A percentile compares a stretch with the other conserved stretches of the same genome.
Evolutionary conservation across 2,329 filamentous ascomycete genomes (phyloP).

Genomic region (Colletotrichum kahawae): DNA sequence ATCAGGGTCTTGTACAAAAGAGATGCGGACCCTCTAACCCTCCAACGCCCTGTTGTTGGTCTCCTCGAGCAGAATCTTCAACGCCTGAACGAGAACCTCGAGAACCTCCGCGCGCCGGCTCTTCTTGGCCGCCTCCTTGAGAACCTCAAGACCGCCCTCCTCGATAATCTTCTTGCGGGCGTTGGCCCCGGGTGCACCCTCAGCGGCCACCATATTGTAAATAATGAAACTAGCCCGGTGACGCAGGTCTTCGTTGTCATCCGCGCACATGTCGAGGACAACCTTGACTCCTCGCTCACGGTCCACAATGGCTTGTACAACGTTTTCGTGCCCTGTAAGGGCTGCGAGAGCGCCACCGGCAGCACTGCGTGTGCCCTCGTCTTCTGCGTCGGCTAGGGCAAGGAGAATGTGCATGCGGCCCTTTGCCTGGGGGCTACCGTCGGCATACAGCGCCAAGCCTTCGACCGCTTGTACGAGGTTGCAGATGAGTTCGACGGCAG

Average conservation of each 20-base stretch:
- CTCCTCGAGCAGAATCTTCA: conserved; percentile 69
- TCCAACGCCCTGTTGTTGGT: conserved; percentile 5
- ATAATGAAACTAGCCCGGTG: conserved; percentile 79
- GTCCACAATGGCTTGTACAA: conserved; percentile 73
- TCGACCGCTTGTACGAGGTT: conserved; percentile 79
- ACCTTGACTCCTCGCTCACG: conserved; percentile 75
- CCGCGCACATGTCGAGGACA: conserved; percentile 80
- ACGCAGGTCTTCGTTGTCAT: conserved; percentile 71
- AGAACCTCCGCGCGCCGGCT: conserved; percentile 73
- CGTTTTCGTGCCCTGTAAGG: conserved; percentile 78
- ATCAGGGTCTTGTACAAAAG: not conserved
- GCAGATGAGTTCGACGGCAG: conserved; percentile 87
- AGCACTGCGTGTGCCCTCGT: conserved; percentile 77
- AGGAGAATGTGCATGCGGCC: conserved; percentile 83
- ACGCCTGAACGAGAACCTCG: conserved; percentile 71
- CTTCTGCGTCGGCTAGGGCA: conserved; percentile 86
- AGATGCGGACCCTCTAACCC: not conserved
- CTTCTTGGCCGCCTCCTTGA: conserved; percentile 74
- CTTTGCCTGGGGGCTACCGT: conserved; percentile 68
- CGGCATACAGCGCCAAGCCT: conserved; percentile 72
- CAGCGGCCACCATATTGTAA: conserved; percentile 72
- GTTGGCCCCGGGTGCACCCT: conserved; percentile 67
- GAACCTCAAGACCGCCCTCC: conserved; percentile 67
- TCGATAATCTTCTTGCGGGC: conserved; percentile 66
- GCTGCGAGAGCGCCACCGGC: conserved; percentile 89